Evolutionary conservation across 1,284 basidiomycete species (phyloP).

Genomic region (Takashimella koratensis): DNA sequence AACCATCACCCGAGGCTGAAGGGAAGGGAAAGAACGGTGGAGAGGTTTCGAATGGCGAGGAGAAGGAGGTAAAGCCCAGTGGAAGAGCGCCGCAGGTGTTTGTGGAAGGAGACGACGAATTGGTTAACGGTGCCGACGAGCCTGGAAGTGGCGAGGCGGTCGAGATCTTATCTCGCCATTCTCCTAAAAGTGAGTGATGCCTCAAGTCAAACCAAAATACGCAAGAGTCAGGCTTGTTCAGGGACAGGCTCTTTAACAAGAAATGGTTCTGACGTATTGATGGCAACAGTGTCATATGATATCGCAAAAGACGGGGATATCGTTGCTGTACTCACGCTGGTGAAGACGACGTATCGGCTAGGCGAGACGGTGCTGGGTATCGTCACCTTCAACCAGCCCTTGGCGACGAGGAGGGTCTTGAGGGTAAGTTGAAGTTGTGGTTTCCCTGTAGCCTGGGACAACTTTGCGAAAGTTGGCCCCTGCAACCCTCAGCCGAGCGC

Average conservation of each 20-base stretch:
- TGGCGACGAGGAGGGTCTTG: conserved; percentile 61
- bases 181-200: conserved; percentile 72
- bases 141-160: conserved; percentile 72
- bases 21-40: background rate
- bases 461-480: too few relatives aligned
- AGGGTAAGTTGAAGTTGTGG: conserved; percentile 55
- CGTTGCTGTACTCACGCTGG: conserved; percentile 84
- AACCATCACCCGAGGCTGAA: background rate
- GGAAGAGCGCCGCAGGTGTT: conserved; percentile 3
- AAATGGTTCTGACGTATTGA: conserved; percentile 7
- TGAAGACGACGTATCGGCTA: conserved; percentile 80
- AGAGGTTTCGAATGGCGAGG: background rate
- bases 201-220: too few relatives aligned
- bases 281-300: conserved; percentile 76
- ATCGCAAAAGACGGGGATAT: conserved; percentile 83
- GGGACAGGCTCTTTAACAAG: too few relatives aligned
- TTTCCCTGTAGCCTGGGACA: conserved; percentile 3
- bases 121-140: conserved; percentile 52
- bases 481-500: background rate
- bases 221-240: too few relatives aligned
- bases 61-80: background rate
- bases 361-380: conserved; percentile 85
- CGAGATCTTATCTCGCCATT: conserved; percentile 80
- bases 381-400: conserved; percentile 70
- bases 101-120: conserved; percentile 36